Evolutionary conservation across 139 green algal species (phyloP).

Genomic region (Pycnococcus provasolii): DNA sequence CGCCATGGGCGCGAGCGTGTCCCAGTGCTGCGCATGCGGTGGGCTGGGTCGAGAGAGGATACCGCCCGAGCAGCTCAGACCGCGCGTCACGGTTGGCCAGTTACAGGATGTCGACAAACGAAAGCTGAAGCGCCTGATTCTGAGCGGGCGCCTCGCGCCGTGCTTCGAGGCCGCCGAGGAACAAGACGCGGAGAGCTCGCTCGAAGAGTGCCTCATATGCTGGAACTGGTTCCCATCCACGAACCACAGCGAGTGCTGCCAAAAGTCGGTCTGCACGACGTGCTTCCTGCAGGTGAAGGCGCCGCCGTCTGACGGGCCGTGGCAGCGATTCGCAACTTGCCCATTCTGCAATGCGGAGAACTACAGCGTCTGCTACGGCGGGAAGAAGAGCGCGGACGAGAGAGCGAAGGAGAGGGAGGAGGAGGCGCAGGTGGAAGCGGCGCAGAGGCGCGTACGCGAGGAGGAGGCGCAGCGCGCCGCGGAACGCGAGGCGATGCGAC

Average conservation of each 20-base stretch:
- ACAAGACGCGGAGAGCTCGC: background rate
- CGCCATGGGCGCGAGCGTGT: too few species aligned
- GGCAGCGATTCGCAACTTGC: background rate
- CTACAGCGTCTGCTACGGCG: background rate
- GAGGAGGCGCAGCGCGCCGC: background rate
- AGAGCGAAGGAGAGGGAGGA: background rate
- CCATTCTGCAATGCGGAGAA: background rate
- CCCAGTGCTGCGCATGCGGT: too few species aligned
- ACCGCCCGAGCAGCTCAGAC: too few species aligned
- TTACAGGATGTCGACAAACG: background rate
- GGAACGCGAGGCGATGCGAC: background rate
- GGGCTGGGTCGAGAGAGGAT: too few species aligned
- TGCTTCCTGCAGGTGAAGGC: slow-evolving; percentile 8
- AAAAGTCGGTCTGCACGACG: background rate
- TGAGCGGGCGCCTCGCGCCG: background rate
- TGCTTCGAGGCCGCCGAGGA: background rate
- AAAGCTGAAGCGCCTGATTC: background rate
- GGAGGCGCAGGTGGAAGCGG: background rate
- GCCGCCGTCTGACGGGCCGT: background rate
- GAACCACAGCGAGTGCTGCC: background rate
- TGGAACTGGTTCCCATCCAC: background rate
- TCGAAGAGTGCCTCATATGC: slow-evolving; percentile 6
- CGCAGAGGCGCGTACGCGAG: background rate
- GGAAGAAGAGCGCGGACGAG: background rate
- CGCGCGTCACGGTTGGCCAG: too few species aligned